Evolutionary conservation across 78 protist genomes (phyloP).

Genomic region (Chrysochromulina parva): DNA sequence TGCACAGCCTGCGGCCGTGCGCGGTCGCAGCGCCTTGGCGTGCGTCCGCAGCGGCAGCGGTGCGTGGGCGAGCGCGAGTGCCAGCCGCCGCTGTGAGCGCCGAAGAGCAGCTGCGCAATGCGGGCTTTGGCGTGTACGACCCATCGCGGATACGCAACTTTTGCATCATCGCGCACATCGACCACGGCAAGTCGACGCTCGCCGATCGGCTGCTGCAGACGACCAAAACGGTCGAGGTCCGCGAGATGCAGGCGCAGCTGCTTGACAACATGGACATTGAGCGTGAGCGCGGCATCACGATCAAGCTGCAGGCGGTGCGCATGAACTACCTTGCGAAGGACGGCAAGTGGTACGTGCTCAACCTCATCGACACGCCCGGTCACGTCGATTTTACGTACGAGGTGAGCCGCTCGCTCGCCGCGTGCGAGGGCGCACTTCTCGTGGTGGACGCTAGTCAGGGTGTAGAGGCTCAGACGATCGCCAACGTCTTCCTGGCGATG

Average conservation of each 20-base stretch:
- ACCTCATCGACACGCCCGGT: slow-evolving; percentile 68
- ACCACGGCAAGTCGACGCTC: slow-evolving; percentile 61
- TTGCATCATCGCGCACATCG: slow-evolving; percentile 65
- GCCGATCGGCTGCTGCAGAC: slow-evolving; percentile 52
- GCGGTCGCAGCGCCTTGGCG: no score
- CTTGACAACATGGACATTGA: slow-evolving; percentile 60
- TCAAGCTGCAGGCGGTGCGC: slow-evolving; percentile 55
- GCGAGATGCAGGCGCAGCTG: slow-evolving; percentile 50
- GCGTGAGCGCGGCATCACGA: slow-evolving; percentile 65
- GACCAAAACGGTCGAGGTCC: background rate
- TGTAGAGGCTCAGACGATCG: slow-evolving; percentile 64
- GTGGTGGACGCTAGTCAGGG: slow-evolving; percentile 53
- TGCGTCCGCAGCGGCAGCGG: no score
- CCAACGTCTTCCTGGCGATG: slow-evolving; percentile 50
- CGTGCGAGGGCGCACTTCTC: slow-evolving; percentile 61
- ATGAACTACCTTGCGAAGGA: slow-evolving; percentile 33
- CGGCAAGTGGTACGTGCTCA: slow-evolving; percentile 35
- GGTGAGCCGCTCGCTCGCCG: slow-evolving; percentile 47
- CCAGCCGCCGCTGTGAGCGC: no score
- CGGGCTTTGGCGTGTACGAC: background rate
- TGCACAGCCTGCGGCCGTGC: no score
- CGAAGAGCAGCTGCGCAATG: no score
- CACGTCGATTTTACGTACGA: slow-evolving; percentile 69
- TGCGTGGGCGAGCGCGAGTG: no score
- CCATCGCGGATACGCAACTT: slow-evolving; percentile 52